Evolutionary conservation across 2,329 filamentous ascomycete genomes (phyloP).

Genomic region (Aspergillus versicolor): DNA sequence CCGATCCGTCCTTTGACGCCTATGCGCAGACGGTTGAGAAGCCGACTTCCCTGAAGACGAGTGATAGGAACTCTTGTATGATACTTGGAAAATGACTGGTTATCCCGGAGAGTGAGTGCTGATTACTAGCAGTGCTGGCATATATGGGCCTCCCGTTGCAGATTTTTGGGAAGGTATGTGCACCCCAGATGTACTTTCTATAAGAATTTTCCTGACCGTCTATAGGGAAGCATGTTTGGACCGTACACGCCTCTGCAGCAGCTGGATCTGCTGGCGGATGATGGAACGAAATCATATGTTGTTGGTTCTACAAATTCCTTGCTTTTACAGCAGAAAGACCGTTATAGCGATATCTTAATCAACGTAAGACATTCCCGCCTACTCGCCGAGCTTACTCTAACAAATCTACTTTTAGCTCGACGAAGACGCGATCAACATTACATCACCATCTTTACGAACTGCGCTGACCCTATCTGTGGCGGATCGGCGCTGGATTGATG

Average conservation of each 20-base stretch:
- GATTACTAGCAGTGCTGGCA: slow-evolving; percentile 60
- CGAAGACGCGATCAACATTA: slow-evolving; percentile 80
- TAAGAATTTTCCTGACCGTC: slow-evolving; percentile 36
- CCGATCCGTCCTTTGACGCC: slow-evolving; percentile 84
- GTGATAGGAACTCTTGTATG: slow-evolving; percentile 76
- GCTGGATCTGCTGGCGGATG: slow-evolving; percentile 87
- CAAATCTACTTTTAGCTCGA: slow-evolving; percentile 59
- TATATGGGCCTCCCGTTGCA: slow-evolving; percentile 96
- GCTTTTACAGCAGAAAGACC: slow-evolving; percentile 87
- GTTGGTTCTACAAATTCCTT: slow-evolving; percentile 96
- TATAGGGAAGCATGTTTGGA: slow-evolving; percentile 86
- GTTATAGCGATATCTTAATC: slow-evolving; percentile 93
- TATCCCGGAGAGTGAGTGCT: slow-evolving; percentile 17
- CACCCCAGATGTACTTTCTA: slow-evolving; percentile 44
- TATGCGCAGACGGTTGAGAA: slow-evolving; percentile 74
- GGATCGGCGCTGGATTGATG: slow-evolving; percentile 95
- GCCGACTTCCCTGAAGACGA: slow-evolving; percentile 84
- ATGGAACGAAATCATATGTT: slow-evolving; percentile 94
- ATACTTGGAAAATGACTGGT: background rate
- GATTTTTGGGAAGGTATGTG: slow-evolving; percentile 79
- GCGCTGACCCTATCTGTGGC: slow-evolving; percentile 79
- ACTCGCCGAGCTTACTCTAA: background rate
- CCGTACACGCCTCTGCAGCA: slow-evolving; percentile 96
- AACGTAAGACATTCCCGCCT: slow-evolving; percentile 53
- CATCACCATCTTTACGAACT: slow-evolving; percentile 71